Evolutionary conservation across 2,329 filamentous ascomycete genomes (phyloP), one percentile per base, ranked within the genome.

Genomic region (Penicillium hordei): DNA sequence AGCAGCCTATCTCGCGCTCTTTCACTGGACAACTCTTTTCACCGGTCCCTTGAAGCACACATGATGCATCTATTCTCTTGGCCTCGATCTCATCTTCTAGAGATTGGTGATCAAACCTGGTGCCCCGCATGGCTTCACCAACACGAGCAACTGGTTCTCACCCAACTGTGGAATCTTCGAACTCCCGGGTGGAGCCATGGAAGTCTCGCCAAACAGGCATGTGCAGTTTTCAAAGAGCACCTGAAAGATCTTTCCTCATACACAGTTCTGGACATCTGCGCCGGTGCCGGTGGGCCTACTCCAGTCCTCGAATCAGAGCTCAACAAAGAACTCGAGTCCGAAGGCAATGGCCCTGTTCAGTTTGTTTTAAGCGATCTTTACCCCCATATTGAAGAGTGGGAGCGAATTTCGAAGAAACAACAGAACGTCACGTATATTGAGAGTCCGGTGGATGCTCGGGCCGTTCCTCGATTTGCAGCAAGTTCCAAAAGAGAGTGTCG

Each of bases 221-320:
- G 48, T 25, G 55, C 48, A 7, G 52, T 67, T 15, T 49, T 68
- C 36, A 42, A 55, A 9, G 58, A 62, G 12, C 39, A 88, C 15
- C 78, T 79, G 36, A 59, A 68, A 5, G 68, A 76, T 27, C 75
- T 84, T 1, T 74, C 78, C 19, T 72, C 77, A 2, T 86, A 88
- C 72, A 85, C 82, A 19, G 86, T 89, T 65, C 82, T 92, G 60
- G 89, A 93, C 75, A 90, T 91, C 73, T 91, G 89, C 71, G 87
- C 89, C 2, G 89, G 89, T 51, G 86, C 83, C 15, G 89, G 89
- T 40, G 89, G 89, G 0, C 88, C 88, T 0, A 90, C 86, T 1
- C 87, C 86, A 0, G 78, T 76, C 39, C 85, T 90, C 50, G 87
- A 89, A 71, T 77, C 75, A 12, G 75, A 81, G 42, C 69, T 90